A percentile compares a stretch with the other conserved stretches of the same genome.
These are phyloP conservation scores for Diaporthe citriasiana DNA, from an alignment of 2,329 filamentous ascomycete species.

Conservation along the genomic window DNA sequence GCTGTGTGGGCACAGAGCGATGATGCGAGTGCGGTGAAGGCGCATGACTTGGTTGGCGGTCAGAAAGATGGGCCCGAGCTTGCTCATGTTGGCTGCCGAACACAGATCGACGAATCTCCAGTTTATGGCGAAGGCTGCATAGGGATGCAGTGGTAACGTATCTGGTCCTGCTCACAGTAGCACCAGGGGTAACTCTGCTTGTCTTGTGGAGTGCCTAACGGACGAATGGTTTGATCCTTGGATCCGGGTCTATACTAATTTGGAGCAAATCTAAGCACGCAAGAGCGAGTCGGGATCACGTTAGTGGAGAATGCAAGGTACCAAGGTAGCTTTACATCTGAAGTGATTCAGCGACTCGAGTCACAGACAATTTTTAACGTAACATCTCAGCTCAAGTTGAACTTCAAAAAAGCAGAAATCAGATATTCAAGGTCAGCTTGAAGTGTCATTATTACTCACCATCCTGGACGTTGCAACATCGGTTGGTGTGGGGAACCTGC, in stretches of 20 bases:
- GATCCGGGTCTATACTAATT: neutral
- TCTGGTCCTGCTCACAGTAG: too few species aligned
- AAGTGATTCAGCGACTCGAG: neutral
- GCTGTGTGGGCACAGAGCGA: constrained; percentile 15
- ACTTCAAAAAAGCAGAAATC: neutral
- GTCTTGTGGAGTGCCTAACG: neutral
- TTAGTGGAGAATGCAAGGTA: neutral
- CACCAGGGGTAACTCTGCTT: neutral
- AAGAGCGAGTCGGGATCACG: constrained; percentile 31
- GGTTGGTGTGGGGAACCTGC: constrained; percentile 9
- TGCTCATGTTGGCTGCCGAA: neutral
- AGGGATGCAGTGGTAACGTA: too few species aligned
- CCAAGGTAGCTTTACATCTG: neutral
- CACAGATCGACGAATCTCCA: too few species aligned
- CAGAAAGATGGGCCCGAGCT: neutral
- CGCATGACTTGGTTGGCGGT: neutral
- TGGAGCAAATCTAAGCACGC: neutral
- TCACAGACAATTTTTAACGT: neutral
- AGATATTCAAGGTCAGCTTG: neutral
- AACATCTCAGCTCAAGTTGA: neutral
- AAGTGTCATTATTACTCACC: neutral
- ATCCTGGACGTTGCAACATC: neutral
- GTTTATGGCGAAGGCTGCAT: too few species aligned
- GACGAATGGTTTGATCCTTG: neutral
- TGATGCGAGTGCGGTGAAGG: neutral